Evolutionary conservation across 106 monocot genomes (phyloP), one percentile per base, ranked within the genome.

Genomic region (Acorus calamus): DNA sequence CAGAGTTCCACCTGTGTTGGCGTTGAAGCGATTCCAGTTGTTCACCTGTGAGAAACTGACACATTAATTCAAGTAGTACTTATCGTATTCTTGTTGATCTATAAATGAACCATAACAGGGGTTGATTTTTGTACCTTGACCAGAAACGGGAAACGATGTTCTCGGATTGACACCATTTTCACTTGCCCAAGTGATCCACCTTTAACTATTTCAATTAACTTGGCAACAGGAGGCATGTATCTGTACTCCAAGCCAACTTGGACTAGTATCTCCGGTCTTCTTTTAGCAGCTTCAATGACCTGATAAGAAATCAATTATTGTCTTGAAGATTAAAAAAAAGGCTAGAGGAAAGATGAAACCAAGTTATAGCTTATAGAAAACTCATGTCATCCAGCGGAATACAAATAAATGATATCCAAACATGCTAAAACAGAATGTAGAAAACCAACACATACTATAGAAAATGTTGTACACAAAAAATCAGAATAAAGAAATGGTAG

Each of bases 221-320:
- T 90, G 52, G 94, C 89, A n/a, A 94, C 90, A 43, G 89, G 89
- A 66, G 94, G 94, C 89, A 94, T 94, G 72, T 87, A 90, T 64
- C 94, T 76, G 60, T 94, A 94, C 56, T 94, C 94, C 49, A 94
- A 70, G 66, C 94, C 94, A 65, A 94, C 94, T 68, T 94, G 94
- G 47, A 94, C 84, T 47, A 89, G 62, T 66, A 94, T 76, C 50
- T 90, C 94, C 2, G 89, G 84, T 52, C 94, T 86, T 57, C 64
- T 59, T 53, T 74, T 78, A 64, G 89, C 89, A 41, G 94, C 89
- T 67, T 80, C 77, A 49, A 87, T 65, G 55, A 84, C 86, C 94
- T 94, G 62, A 8, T 76, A 63, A 6, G 9, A 57, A 8, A 28
- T 28, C 28, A 1, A 28, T 28, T 28, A 28, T 28, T 28, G 28